Evolutionary conservation across 2,329 filamentous ascomycete genomes (phyloP), one percentile per base, ranked within the genome.

Genomic region (Dothistroma pini): DNA sequence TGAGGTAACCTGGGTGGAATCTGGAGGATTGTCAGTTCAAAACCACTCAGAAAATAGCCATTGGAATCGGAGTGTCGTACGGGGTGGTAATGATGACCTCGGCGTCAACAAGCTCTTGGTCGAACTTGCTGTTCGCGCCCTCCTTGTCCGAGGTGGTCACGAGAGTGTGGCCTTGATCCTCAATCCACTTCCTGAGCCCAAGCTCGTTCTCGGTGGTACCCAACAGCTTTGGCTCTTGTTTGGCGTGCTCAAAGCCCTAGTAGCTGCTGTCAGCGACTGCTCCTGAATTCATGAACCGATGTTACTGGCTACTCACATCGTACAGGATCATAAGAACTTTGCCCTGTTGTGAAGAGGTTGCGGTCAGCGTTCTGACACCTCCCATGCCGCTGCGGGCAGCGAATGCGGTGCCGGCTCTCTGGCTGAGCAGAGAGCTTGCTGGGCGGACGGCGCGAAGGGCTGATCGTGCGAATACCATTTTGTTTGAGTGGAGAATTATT

Each of bases 41-140:
- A 12, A 35, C 25, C 0, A 22, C 51, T 21, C n/a, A 12, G n/a
- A 19, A 12, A 32, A 31, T 29, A 21, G 29, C 29, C 51, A 2
- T 53, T 53, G 50, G 21, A 9, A 22, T 53, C 35, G 50, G 21
- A 9, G n/a, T 48, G 56, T 74, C 83, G 73, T 78, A 96, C 90
- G 95, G 95, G 61, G 95, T 99, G 70, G 95, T 99, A 80, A 99
- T 97, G 85, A 99, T 97, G 79, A 99, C 84, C 80, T 99, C 95
- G 65, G 95, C 92, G 75, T 97, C 95, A 64, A 95, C 92, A 58
- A 99, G 86, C 81, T 99, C 91, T 82, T 93, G 85, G 80, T 97
- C 95, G 71, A 99, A 97, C 69, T 84, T 89, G 63, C 93, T 97
- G 84, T 89, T 85, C 81, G 91, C 89, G 69, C 91, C 89, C 72